Percentiles rank a stretch among this genome's conserved stretches.
phyloP scores from a whole-genome alignment of 768 basidiomycete species.

The Sutorius australiensis region DNA sequence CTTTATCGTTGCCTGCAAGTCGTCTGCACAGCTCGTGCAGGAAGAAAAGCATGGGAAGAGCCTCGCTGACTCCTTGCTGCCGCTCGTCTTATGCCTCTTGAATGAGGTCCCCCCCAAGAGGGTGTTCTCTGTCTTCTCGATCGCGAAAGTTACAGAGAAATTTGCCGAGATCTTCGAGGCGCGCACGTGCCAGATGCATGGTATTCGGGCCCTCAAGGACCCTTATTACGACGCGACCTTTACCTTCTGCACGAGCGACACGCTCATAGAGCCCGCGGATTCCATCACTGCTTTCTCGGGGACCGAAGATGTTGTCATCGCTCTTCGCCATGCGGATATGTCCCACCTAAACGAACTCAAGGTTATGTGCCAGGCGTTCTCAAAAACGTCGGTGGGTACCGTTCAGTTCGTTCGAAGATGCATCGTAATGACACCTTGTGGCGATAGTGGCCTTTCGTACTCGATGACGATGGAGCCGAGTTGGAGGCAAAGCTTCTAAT shows the following conservation, averaged over 20 bases:
- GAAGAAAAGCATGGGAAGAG: conserved; percentile 8
- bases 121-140: conserved; percentile 62
- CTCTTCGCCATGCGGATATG: neutral
- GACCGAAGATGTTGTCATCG: neutral
- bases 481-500: neutral
- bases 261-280: conserved; percentile 26
- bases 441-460: neutral
- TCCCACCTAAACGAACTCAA: neutral
- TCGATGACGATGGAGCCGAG: neutral
- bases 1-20: conserved; percentile 16
- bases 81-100: conserved; percentile 14
- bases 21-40: conserved; percentile 8
- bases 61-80: conserved; percentile 3
- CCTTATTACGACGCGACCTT: conserved; percentile 66
- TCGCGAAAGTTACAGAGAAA: conserved; percentile 38
- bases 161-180: conserved; percentile 50
- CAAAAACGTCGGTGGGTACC: neutral
- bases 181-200: conserved; percentile 1
- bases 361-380: neutral
- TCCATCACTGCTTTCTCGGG: neutral
- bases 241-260: conserved; percentile 47
- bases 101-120: conserved; percentile 9
- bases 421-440: neutral
- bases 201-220: conserved; percentile 23
- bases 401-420: neutral